Percentiles rank a stretch among this genome's conserved stretches.
phyloP scores from a whole-genome alignment of 75 land plant genomes.

The Cryptomeria japonica region DNA sequence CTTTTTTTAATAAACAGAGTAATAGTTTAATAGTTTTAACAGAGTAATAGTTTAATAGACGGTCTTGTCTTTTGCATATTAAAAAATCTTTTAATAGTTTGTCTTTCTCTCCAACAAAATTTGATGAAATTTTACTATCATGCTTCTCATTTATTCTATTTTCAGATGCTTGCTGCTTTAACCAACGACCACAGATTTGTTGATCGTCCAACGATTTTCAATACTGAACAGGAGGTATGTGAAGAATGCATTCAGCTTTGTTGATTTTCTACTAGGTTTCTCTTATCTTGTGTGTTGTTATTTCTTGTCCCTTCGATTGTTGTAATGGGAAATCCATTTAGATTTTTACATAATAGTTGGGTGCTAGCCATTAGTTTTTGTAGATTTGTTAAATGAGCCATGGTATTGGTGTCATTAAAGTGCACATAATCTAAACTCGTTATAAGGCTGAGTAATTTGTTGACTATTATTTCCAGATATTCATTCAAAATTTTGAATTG shows the following conservation, averaged over 20 bases:
- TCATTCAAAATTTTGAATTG: conserved; percentile 87
- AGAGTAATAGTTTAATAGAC: no score
- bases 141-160: background rate
- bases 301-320: background rate
- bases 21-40: no score
- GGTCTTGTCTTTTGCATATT: background rate
- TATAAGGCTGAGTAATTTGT: background rate
- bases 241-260: background rate
- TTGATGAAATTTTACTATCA: background rate
- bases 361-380: background rate
- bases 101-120: background rate
- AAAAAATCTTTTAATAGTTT: no score
- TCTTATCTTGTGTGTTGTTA: background rate
- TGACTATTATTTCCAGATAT: conserved; percentile 49
- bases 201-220: conserved; percentile 52
- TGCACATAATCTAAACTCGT: background rate
- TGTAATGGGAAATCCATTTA: background rate
- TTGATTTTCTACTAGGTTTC: background rate
- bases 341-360: background rate
- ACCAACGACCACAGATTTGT: conserved; percentile 55
- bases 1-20: background rate
- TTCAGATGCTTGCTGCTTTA: conserved; percentile 85
- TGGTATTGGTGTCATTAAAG: background rate
- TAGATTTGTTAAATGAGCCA: background rate
- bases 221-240: conserved; percentile 83